Evolutionary conservation across 306 rosid species (phyloP).

Genomic region (Lotus japonicus): DNA sequence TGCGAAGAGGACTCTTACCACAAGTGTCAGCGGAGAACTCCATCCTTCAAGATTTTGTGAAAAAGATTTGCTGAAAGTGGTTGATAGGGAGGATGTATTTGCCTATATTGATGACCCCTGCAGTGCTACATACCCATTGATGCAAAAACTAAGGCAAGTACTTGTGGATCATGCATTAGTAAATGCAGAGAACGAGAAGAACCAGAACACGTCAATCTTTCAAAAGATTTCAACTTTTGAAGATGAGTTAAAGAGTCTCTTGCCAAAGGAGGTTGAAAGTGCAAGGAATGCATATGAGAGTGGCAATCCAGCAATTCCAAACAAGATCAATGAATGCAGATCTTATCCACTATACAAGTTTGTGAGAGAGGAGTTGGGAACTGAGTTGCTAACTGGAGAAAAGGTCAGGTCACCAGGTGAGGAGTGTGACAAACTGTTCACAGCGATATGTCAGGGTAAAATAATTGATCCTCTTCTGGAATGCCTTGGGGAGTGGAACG

Average conservation of each 20-base stretch:
- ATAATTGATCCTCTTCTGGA: conserved; percentile 75
- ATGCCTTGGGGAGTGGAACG: conserved; percentile 73
- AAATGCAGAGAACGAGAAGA: conserved; percentile 59
- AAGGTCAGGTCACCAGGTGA: conserved; percentile 69
- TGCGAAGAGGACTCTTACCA: conserved; percentile 56
- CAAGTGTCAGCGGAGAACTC: conserved; percentile 54
- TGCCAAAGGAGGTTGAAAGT: conserved; percentile 78
- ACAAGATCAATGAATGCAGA: conserved; percentile 65
- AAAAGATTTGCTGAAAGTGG: conserved; percentile 69
- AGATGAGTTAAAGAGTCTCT: conserved; percentile 46
- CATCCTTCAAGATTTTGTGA: conserved; percentile 80
- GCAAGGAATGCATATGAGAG: conserved; percentile 52
- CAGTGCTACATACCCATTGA: conserved; percentile 66
- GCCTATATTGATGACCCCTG: conserved; percentile 77
- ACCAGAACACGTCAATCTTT: conserved; percentile 60
- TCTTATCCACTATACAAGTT: conserved; percentile 79
- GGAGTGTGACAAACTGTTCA: conserved; percentile 65
- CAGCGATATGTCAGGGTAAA: conserved; percentile 63
- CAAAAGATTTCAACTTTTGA: conserved; percentile 73
- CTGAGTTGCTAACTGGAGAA: conserved; percentile 59
- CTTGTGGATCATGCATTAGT: conserved; percentile 68
- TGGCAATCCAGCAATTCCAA: conserved; percentile 43
- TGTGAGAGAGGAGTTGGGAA: conserved; percentile 62
- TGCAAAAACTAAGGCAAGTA: conserved; percentile 68
- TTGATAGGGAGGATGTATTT: conserved; percentile 61